Base-by-base conservation (phyloP, 2,329 filamentous ascomycete species). In the Fusarium caatingaense region DNA sequence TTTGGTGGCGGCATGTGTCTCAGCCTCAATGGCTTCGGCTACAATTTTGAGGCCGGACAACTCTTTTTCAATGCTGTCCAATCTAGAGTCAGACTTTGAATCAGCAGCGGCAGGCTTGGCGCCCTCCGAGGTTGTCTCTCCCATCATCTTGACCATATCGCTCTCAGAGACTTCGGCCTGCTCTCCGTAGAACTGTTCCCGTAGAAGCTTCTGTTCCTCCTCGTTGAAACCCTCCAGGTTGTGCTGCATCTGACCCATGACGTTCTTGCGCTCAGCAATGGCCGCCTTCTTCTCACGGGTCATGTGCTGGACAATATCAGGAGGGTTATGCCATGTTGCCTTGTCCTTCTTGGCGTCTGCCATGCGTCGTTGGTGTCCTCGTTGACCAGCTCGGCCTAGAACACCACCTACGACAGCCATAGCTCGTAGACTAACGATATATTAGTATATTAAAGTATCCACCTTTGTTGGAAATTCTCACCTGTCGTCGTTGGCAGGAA, bases 401-500 rank as follows among this genome's bases (percentile, higher is more conserved):
- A 96, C 91, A 56, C 94, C 94, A 6, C 91, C 92, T 73, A 99
- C 93, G 65, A 98, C 86, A 73, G 91, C 89, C 51, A 94, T 87
- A 70, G 91, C 91, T 65, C 96, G 91, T 72, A 97, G 81, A 88
- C 94, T 97, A 54, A 2, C 37, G 2, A 40, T 21, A 13, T 32
- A 59, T 80, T 72, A 82, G 78, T 45, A 50, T 56, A 27, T 12
- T 28, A 30, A 28, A 27, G 12, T 15, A 12, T 18, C 7, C 28
- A 40, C 20, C 18, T 11, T 28, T 25, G 42, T 9, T 37, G 12
- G 21, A 16, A 8, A 40, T 47, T 78, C 85, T 77, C 79, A 93
- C 91, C 91, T 94, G 85, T 99, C 96, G 78, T 99, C 96, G 79
- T 99, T 99, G 53, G 93, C 93, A 3, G 96, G 96, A 73, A 99